Conservation (phyloP, 2,329 filamentous ascomycete genomes). For the Nakataea oryzae region DNA sequence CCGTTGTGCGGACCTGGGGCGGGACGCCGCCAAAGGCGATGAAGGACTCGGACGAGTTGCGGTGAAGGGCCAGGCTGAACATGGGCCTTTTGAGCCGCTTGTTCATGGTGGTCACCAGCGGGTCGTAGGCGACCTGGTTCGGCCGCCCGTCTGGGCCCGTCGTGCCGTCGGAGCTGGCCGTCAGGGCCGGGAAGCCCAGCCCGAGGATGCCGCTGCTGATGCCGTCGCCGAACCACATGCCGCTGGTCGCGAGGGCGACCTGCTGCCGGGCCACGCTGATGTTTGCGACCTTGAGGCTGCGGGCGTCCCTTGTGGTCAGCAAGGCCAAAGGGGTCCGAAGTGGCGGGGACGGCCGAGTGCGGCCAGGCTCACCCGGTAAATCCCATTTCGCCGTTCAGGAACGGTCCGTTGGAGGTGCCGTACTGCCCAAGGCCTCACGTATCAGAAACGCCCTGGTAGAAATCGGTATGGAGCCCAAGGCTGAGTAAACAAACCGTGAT, state of each 20-base stretch:
- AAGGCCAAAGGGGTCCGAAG: not conserved
- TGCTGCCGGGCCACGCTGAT: conserved; percentile 19
- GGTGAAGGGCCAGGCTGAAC: conserved; percentile 20
- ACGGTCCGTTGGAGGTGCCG: conserved; percentile 13
- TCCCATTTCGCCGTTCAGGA: conserved; percentile 18
- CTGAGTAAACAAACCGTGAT: conserved; percentile 6
- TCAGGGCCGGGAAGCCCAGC: conserved; percentile 19
- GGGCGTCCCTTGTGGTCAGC: not conserved
- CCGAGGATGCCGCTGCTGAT: conserved; percentile 21
- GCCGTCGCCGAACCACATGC: conserved; percentile 18
- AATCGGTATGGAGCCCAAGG: no score
- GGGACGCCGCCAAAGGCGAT: conserved; percentile 22
- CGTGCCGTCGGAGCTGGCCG: conserved; percentile 14
- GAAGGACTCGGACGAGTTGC: conserved; percentile 18
- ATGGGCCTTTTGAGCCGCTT: conserved; percentile 12
- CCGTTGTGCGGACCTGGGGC: conserved; percentile 13
- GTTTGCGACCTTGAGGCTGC: conserved; percentile 17
- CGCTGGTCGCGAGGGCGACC: conserved; percentile 18
- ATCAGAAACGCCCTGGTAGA: no score
- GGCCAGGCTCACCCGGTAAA: conserved; percentile 15
- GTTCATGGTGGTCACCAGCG: conserved; percentile 16
- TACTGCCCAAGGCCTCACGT: conserved; percentile 8
- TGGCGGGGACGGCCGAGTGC: not conserved
- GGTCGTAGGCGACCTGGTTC: conserved; percentile 15
- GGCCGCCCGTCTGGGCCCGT: conserved; percentile 10